Base-by-base conservation (phyloP, 129 eudicot genomes). In the Centella asiatica region DNA sequence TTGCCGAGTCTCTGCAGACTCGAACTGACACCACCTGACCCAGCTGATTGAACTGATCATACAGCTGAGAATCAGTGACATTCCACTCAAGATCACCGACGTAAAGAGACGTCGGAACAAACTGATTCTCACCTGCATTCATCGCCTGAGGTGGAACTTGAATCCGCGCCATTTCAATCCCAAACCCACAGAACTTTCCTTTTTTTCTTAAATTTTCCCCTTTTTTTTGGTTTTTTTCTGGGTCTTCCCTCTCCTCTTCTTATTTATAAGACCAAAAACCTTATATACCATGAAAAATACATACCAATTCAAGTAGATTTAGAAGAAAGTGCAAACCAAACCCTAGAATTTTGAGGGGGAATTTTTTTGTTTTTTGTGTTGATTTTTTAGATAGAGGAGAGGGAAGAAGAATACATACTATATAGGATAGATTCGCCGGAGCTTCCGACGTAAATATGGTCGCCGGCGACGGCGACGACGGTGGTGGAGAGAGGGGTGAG, bases 1-100 rank as follows among this genome's bases (percentile, higher is more conserved):
- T 87, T 11, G 81, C 61, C 72, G 78, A 64, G 57, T 92, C 98
- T 67, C 94, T 75, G 27, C 98, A 92, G 53, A 92, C 95, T 26
- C 98, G 65, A 62, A 84, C 96, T n/a, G 98, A 87, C 9, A 92
- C 95, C 55, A 92, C 98, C 40, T 84, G 90, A 9, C 84, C 94
- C 6, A 92, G 34, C 72, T 80, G 84, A 46, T 71, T 82, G 65
- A 92, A 92, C 83, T 84, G 72, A 70, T 87, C 96, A 66, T 75
- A 87, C 37, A 92, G 79, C 60, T 87, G 98, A 26, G 84, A 78
- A 72, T 92, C 98, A 15, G 84, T 79, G 12, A 92, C 98, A 56
- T 68, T 87, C 31, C 44, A 11, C 31, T 92, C 96, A 70, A 89
- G 70, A 74, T 89, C 97, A 1, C 97, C 97, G 17, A 90, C 97